These are phyloP conservation scores for Exophiala sp. DNA, from an alignment of 2,329 filamentous ascomycete species.

Conservation along the genomic window DNA sequence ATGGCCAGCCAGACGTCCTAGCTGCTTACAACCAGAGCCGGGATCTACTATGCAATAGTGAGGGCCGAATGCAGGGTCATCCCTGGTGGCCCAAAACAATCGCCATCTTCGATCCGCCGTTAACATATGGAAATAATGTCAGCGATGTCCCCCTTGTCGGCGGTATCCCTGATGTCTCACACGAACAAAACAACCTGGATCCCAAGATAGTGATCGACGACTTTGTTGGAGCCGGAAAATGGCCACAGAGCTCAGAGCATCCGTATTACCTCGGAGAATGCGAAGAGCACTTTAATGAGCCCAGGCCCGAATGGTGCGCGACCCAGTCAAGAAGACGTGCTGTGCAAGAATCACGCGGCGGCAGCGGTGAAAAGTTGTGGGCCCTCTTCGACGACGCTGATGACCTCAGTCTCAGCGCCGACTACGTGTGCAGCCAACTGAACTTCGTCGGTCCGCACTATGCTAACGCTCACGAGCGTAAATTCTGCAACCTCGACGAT, in stretches of 20 bases:
- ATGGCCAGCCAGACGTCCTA: neutral
- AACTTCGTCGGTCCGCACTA: neutral
- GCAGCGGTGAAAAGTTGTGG: neutral
- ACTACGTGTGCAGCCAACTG: neutral
- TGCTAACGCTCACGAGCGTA: neutral
- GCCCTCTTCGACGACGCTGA: neutral
- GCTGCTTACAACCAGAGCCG: neutral
- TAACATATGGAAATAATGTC: neutral
- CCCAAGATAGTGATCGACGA: neutral
- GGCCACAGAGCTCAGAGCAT: neutral
- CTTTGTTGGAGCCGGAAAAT: neutral
- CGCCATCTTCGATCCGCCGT: neutral
- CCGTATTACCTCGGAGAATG: neutral
- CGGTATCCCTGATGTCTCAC: too few relatives aligned
- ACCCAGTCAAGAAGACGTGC: neutral
- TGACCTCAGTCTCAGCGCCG: neutral
- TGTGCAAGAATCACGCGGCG: neutral
- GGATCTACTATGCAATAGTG: neutral
- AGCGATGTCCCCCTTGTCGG: too few relatives aligned
- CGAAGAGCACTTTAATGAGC: too few relatives aligned
- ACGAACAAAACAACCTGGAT: neutral
- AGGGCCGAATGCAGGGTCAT: neutral
- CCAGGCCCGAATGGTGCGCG: too few relatives aligned
- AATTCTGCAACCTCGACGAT: constrained; percentile 1
- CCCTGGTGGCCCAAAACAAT: neutral